Conservation (phyloP, 2,329 filamentous ascomycete genomes). For the Fusarium buharicum region DNA sequence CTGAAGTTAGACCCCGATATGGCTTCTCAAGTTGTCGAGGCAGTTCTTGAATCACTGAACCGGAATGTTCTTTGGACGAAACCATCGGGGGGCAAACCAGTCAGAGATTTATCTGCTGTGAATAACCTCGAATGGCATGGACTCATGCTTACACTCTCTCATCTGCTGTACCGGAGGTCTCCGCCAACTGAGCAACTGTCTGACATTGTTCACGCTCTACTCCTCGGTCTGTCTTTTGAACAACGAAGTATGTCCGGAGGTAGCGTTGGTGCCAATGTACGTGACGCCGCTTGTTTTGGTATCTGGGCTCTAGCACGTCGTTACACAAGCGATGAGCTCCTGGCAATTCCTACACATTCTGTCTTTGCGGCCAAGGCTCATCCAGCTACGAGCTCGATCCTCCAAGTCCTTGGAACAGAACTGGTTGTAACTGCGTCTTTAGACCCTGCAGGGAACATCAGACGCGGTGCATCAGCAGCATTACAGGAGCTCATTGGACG, state of each 20-base stretch:
- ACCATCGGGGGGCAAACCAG: constrained; percentile 51
- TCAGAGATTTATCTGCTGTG: constrained; percentile 76
- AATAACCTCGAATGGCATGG: constrained; percentile 92
- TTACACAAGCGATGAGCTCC: constrained; percentile 83
- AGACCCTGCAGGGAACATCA: constrained; percentile 92
- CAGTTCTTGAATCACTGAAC: constrained; percentile 77
- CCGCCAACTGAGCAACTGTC: constrained; percentile 76
- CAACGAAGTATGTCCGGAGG: constrained; percentile 86
- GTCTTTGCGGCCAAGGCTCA: constrained; percentile 55
- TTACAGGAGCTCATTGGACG: constrained; percentile 93
- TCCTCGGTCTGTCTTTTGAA: constrained; percentile 87
- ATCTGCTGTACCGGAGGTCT: constrained; percentile 86
- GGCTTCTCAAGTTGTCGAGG: constrained; percentile 87
- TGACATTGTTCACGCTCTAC: constrained; percentile 78
- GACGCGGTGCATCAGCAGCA: constrained; percentile 90
- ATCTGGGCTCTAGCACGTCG: constrained; percentile 92
- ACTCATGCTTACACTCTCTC: constrained; percentile 84
- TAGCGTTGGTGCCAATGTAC: constrained; percentile 87
- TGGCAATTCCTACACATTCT: constrained; percentile 65
- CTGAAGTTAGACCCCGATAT: constrained; percentile 82
- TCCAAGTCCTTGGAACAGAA: constrained; percentile 83
- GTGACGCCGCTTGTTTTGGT: constrained; percentile 95
- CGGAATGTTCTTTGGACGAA: constrained; percentile 66
- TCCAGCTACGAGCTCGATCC: constrained; percentile 58
- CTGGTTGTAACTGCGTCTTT: constrained; percentile 84